Evolutionary conservation across 2,329 filamentous ascomycete genomes (phyloP).

Genomic region (Ophiocordyceps camponoti-saundersi): DNA sequence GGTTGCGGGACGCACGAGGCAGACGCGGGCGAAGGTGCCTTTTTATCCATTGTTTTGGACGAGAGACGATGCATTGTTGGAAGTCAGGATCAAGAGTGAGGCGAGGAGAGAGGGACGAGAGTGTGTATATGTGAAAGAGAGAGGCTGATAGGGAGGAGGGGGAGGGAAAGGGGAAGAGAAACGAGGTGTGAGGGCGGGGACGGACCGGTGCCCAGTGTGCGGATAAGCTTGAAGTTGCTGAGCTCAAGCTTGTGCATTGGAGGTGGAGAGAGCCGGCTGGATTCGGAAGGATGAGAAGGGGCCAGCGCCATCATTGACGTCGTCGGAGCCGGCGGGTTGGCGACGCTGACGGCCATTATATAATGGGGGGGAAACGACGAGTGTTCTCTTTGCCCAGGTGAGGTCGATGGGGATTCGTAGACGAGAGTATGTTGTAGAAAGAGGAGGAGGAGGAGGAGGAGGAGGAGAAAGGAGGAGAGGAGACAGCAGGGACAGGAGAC

Average conservation of each 20-base stretch:
- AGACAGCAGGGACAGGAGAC: background rate
- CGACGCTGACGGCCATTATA: slow-evolving; percentile 15
- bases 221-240: slow-evolving; percentile 52
- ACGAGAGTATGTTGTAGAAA: background rate
- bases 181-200: background rate
- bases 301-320: slow-evolving; percentile 4
- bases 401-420: no score
- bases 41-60: background rate
- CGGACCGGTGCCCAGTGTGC: slow-evolving; percentile 58
- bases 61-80: no score
- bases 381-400: no score
- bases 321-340: slow-evolving; percentile 11
- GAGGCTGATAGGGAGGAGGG: background rate
- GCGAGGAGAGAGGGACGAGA: no score
- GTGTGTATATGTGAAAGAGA: no score
- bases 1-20: slow-evolving; percentile 51
- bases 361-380: no score
- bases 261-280: slow-evolving; percentile 5
- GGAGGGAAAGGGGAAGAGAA: background rate
- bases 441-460: background rate
- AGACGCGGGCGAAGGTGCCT: slow-evolving; percentile 69
- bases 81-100: no score
- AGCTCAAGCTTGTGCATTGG: slow-evolving; percentile 14
- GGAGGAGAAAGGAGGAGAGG: no score
- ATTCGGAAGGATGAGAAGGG: background rate